Evolutionary conservation across 73 alveolate genomes (phyloP).

Genomic region (Paraurostyla sp.): DNA sequence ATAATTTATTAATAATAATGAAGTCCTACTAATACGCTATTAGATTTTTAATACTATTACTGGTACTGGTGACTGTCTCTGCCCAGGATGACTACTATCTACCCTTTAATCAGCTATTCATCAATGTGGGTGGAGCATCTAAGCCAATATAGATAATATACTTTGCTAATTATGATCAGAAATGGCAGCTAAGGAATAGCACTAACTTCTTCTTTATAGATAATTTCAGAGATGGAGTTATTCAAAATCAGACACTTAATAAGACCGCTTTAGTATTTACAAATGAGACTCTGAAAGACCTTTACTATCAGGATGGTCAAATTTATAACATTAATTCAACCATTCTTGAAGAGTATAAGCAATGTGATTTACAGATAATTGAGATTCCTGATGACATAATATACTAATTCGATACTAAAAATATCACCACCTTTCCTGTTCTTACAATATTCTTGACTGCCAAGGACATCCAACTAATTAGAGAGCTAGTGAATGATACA

Average conservation of each 20-base stretch:
- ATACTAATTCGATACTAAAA: background rate
- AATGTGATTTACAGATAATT: background rate
- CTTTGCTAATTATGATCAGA: no score
- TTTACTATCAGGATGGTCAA: background rate
- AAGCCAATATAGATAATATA: no score
- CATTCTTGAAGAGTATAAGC: background rate
- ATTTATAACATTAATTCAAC: background rate
- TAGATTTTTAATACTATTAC: no score
- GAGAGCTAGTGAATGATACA: background rate
- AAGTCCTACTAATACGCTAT: no score
- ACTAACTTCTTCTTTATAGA: background rate
- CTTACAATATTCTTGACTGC: background rate
- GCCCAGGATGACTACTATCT: no score
- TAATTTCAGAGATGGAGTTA: background rate
- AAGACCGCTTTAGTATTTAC: background rate
- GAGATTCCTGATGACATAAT: constrained; percentile 5
- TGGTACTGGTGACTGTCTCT: no score
- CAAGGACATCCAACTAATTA: background rate
- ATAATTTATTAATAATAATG: no score
- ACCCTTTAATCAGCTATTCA: no score
- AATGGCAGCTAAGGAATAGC: background rate
- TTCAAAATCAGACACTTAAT: background rate
- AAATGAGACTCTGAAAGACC: background rate
- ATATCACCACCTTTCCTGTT: background rate
- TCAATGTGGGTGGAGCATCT: no score